Evolutionary conservation across 2,329 filamentous ascomycete genomes (phyloP), one percentile per base, ranked within the genome.

Genomic region (Exophiala spinifera): DNA sequence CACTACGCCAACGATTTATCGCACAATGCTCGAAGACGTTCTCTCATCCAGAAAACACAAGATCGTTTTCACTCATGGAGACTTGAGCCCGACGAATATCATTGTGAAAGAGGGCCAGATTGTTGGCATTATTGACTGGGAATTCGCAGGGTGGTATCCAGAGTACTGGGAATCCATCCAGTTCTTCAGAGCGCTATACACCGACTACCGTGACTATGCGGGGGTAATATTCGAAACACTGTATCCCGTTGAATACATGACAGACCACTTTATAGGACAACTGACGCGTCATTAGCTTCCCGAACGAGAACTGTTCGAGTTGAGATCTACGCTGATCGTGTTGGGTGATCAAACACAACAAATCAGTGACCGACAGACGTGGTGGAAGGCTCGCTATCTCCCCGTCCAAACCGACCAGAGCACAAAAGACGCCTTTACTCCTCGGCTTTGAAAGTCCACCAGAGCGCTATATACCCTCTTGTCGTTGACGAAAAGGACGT

Each of bases 91-190:
- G 11, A 15, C 20, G 3, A 58, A 58, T n/a, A 51, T 58, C 17
- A 13, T 56, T 4, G 56, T 53, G 2, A 40, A 47, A n/a, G 49
- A 51, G 8, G 53, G 53, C 19, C 46, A 28, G 20, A 51, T 59
- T 33, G 48, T 46, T 19, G 47, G 48, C 13, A 46, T 59, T 2
- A 25, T 53, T 20, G 53, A 55, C 37, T 56, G 44, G 56, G 56
- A 59, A 39, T 44, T 10, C 33, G 56, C 44, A 2, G 56, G 56
- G 4, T 59, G 47, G 47, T 56, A 56, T 52, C 56, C 52, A 19
- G 56, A 54, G 15, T 56, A 59, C 48, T 59, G 56, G 56, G 56
- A 59, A 21, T 59, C 37, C 55, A 72, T 56, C 4, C 46, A 46
- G 20, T 55, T 45, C 46, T 45, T 55, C n/a, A 34, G 46, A 19